A percentile compares a stretch with the other conserved stretches of the same genome.
Conservation (phyloP, 2,329 filamentous ascomycete genomes). For the Scopulariopsis brevicaulis region DNA sequence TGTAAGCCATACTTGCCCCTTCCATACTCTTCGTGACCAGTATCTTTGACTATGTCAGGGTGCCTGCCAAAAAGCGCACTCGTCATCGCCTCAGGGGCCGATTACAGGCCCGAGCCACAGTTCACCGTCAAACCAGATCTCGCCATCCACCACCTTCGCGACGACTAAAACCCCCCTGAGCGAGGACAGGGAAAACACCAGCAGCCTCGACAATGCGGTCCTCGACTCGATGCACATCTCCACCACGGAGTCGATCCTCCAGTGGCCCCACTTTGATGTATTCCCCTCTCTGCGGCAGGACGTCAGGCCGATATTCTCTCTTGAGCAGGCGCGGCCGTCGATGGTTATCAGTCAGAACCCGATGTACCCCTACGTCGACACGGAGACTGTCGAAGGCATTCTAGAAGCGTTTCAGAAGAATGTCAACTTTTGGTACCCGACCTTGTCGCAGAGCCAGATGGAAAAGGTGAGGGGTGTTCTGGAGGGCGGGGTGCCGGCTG, state of each 20-base stretch:
- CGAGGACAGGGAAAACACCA: slow-evolving; percentile 10
- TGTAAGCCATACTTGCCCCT: slow-evolving; percentile 13
- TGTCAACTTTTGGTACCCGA: slow-evolving; percentile 43
- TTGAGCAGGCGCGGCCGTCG: slow-evolving; percentile 29
- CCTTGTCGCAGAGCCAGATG: slow-evolving; percentile 28
- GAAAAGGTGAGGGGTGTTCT: slow-evolving; percentile 19
- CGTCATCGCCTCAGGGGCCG: background rate
- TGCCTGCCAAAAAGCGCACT: background rate
- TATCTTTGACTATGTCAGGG: no score
- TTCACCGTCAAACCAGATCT: background rate
- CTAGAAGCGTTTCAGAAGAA: slow-evolving; percentile 30
- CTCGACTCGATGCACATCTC: slow-evolving; percentile 38
- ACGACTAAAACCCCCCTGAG: slow-evolving; percentile 10
- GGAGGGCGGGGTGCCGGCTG: slow-evolving; percentile 19
- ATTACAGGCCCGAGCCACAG: background rate
- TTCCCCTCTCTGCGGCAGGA: slow-evolving; percentile 29
- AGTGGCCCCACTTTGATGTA: slow-evolving; percentile 36
- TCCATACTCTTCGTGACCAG: no score
- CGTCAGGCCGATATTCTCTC: slow-evolving; percentile 31
- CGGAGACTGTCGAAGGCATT: slow-evolving; percentile 27
- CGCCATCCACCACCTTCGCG: slow-evolving; percentile 5
- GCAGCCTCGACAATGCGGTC: slow-evolving; percentile 31
- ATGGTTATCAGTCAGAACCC: slow-evolving; percentile 19
- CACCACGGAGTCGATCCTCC: slow-evolving; percentile 36
- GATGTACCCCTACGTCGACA: slow-evolving; percentile 28